Percentiles rank a stretch among this genome's conserved stretches.
phyloP scores from a whole-genome alignment of 768 basidiomycete genomes.

The Tricholoma saponaceum region DNA sequence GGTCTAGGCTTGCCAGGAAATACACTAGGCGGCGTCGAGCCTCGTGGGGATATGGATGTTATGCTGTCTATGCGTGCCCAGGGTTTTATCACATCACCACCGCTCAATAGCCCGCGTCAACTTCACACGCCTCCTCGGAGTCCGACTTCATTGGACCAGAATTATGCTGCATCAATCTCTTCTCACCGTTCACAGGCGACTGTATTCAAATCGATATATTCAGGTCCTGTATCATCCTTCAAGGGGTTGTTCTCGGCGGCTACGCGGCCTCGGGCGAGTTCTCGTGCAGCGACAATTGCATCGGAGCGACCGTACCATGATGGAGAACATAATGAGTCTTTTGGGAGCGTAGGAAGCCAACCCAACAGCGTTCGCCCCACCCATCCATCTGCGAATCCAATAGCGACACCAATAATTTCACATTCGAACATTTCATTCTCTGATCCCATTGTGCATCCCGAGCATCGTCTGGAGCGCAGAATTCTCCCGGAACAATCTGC shows the following conservation, averaged over 20 bases:
- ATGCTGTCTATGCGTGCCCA: constrained; percentile 78
- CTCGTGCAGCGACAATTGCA: constrained; percentile 44
- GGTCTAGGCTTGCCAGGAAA: constrained; percentile 51
- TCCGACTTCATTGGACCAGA: constrained; percentile 26
- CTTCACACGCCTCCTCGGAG: constrained; percentile 25
- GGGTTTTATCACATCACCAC: constrained; percentile 43
- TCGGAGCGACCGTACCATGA: constrained; percentile 20
- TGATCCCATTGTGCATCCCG: constrained; percentile 22
- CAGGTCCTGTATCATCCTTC: constrained; percentile 49
- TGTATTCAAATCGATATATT: constrained; percentile 32
- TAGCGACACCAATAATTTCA: constrained; percentile 23
- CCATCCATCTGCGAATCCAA: constrained; percentile 41
- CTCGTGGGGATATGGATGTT: constrained; percentile 78
- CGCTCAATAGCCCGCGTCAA: constrained; percentile 15
- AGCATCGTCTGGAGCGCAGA: constrained; percentile 34
- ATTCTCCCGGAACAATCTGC: constrained; percentile 16
- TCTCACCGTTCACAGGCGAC: constrained; percentile 40
- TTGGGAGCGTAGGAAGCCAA: constrained; percentile 47
- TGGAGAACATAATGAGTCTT: constrained; percentile 47
- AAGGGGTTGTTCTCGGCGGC: constrained; percentile 52
- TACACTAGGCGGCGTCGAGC: constrained; percentile 46
- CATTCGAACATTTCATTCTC: constrained; percentile 32
- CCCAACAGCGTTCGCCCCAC: constrained; percentile 34
- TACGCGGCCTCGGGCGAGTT: constrained; percentile 52
- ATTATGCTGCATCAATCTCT: constrained; percentile 45